Evolutionary conservation across 495 filamentous ascomycete genomes (phyloP), one percentile per base, ranked within the genome.

Genomic region (Amniculicola lignicola): DNA sequence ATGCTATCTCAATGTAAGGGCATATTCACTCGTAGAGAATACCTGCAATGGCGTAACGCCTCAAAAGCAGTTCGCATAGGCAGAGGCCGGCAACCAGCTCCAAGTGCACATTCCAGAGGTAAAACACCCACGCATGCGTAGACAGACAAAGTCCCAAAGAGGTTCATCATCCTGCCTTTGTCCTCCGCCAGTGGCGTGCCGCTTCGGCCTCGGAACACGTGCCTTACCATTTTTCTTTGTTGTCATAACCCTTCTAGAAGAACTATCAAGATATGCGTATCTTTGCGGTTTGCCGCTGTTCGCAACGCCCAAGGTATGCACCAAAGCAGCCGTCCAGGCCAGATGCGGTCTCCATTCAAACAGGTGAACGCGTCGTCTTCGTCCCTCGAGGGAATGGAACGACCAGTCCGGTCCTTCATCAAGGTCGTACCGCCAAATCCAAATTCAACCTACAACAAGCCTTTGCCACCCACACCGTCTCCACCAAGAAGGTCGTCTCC

Each of bases 331-430:
- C 48, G 27, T 24, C 24, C 29, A 40, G 33, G 23, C 35, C 51
- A 45, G 2, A 33, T 57, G 42, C 61, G 42, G 33, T 51, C 51
- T 29, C 45, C 55, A 5, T 52, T 57, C 33, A 45, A 15, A n/a
- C 56, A 60, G 18, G n/a, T 19, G 7, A 65, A 45, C 41, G 12
- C 14, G 9, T 55, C 62, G 4, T 50, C 57, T 4, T 43, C 57
- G 11, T 61, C 53, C 23, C 57, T 65, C n/a, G 47, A 57, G 22
- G 62, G 62, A 41, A 61, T 65, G 57, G 62, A 65, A 42, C 46
- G 39, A 18, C 62, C 62, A 31, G 43, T 65, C 16, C 52, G 46
- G 9, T 65, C 62, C 3, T 61, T 57, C 43, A 50, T 65, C 31
- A 53, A 51, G 51, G 43, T 46, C 3, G 52, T 50, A 1, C 61